phyloP scores from a whole-genome alignment of 306 rosid species.

The Acacia crassicarpa region DNA sequence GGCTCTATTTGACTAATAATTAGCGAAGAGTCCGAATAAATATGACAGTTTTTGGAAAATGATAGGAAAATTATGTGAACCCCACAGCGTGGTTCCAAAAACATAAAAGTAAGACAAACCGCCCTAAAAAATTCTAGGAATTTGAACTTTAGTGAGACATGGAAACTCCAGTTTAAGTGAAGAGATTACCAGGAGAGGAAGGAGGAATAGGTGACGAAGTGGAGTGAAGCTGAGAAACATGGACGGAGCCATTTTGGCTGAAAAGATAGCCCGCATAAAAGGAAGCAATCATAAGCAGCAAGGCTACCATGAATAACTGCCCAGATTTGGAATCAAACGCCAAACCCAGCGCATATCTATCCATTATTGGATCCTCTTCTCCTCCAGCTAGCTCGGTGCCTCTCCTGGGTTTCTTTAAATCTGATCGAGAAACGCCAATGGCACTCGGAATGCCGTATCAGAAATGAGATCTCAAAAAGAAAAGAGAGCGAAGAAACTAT shows the following conservation, averaged over 20 bases:
- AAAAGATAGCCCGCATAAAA: conserved; percentile 58
- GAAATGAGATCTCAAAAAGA: background rate
- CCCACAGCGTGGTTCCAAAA: background rate
- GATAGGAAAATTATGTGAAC: background rate
- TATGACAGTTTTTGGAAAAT: background rate
- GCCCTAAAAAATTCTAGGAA: background rate
- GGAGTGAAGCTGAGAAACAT: conserved; percentile 44
- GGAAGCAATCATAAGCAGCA: conserved; percentile 47
- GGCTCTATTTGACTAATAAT: background rate
- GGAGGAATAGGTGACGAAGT: conserved; percentile 33
- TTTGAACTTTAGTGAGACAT: background rate
- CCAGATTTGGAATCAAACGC: conserved; percentile 45
- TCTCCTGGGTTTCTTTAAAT: background rate
- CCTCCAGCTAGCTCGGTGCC: background rate
- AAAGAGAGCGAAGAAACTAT: background rate
- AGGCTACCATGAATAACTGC: conserved; percentile 41
- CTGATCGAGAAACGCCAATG: background rate
- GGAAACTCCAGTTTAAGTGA: background rate
- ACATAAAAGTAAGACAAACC: background rate
- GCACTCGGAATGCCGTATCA: background rate
- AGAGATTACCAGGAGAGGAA: conserved; percentile 24
- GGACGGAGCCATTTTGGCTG: conserved; percentile 46
- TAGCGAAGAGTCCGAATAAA: background rate
- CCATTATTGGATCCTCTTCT: background rate
- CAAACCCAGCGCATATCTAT: background rate